Percentiles rank a stretch among this genome's conserved stretches.
Conservation (phyloP, 2,329 filamentous ascomycete species). For the Shiraia bambusicola region DNA sequence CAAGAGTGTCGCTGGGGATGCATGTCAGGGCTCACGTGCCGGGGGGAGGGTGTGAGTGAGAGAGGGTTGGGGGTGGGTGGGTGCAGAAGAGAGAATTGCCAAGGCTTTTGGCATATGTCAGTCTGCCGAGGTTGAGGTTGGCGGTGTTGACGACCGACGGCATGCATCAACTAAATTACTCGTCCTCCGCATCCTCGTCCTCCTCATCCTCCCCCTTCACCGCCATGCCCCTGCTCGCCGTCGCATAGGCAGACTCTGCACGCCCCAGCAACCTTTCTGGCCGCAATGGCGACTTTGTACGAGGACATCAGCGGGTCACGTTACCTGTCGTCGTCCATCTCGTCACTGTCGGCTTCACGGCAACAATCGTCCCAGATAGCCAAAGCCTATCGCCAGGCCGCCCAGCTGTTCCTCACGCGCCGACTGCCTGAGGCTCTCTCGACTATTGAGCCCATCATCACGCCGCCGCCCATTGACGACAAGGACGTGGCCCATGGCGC, state of each 20-base stretch:
- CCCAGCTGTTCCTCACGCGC: slow-evolving; percentile 91
- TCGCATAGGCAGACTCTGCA: background rate
- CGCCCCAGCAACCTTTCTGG: background rate
- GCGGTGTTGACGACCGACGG: slow-evolving; percentile 15
- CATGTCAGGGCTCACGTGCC: too few relatives aligned
- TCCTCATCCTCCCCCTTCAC: slow-evolving; percentile 9
- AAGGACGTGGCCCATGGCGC: slow-evolving; percentile 12
- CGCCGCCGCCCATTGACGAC: slow-evolving; percentile 49
- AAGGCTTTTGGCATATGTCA: slow-evolving; percentile 13
- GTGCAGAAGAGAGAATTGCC: slow-evolving; percentile 11
- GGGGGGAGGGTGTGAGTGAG: too few relatives aligned
- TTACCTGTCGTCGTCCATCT: slow-evolving; percentile 66
- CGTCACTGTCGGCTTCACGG: slow-evolving; percentile 67
- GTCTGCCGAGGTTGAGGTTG: slow-evolving; percentile 17
- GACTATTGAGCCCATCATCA: slow-evolving; percentile 80
- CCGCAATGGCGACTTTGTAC: slow-evolving; percentile 50
- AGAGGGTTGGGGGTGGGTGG: too few relatives aligned
- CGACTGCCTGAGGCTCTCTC: slow-evolving; percentile 86
- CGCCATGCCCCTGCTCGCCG: slow-evolving; percentile 8
- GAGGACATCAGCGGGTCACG: slow-evolving; percentile 58
- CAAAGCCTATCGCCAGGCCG: slow-evolving; percentile 91
- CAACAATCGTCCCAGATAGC: slow-evolving; percentile 73
- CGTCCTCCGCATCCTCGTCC: too few relatives aligned
- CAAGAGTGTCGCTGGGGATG: too few relatives aligned
- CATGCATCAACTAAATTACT: slow-evolving; percentile 14